Conservation (phyloP, 2,329 filamentous ascomycete species). For the Madurella fahalii region DNA sequence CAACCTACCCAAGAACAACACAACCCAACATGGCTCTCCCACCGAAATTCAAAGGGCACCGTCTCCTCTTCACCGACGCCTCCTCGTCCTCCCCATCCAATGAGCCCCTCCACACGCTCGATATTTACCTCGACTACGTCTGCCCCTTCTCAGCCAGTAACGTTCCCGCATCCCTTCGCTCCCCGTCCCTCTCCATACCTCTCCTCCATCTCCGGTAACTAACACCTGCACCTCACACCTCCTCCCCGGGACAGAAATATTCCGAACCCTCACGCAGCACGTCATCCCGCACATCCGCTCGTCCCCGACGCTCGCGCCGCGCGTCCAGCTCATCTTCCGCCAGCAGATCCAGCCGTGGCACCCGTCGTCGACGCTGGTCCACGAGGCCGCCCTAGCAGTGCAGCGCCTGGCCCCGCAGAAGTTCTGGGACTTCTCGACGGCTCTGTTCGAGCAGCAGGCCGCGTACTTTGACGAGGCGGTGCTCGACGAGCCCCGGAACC, state of each 20-base stretch:
- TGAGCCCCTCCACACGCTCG: conserved; percentile 54
- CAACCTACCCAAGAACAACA: conserved; percentile 1
- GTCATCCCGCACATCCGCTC: conserved; percentile 62
- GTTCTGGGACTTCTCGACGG: conserved; percentile 76
- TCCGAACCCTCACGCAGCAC: conserved; percentile 66
- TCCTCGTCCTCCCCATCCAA: conserved; percentile 33
- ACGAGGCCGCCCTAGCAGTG: conserved; percentile 83
- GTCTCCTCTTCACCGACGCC: conserved; percentile 48
- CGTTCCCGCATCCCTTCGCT: not conserved
- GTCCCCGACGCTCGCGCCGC: conserved; percentile 52
- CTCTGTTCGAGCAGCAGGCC: conserved; percentile 62
- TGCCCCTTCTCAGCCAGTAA: conserved; percentile 63
- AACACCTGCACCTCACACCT: not conserved
- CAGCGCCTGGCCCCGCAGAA: conserved; percentile 63
- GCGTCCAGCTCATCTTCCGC: conserved; percentile 75
- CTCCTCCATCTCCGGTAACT: too few species aligned
- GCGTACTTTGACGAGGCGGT: conserved; percentile 82
- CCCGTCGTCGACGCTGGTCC: conserved; percentile 73
- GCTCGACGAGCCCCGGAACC: conserved; percentile 78
- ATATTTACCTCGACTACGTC: conserved; percentile 81
- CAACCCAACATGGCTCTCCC: conserved; percentile 64
- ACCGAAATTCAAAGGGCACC: conserved; percentile 72
- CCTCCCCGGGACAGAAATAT: conserved; percentile 45
- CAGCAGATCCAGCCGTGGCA: conserved; percentile 96
- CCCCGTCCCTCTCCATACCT: conserved; percentile 21